A percentile compares a stretch with the other conserved stretches of the same genome.
phyloP scores from a whole-genome alignment of 2,329 filamentous ascomycete species.

The Chrysoporthe puriensis region DNA sequence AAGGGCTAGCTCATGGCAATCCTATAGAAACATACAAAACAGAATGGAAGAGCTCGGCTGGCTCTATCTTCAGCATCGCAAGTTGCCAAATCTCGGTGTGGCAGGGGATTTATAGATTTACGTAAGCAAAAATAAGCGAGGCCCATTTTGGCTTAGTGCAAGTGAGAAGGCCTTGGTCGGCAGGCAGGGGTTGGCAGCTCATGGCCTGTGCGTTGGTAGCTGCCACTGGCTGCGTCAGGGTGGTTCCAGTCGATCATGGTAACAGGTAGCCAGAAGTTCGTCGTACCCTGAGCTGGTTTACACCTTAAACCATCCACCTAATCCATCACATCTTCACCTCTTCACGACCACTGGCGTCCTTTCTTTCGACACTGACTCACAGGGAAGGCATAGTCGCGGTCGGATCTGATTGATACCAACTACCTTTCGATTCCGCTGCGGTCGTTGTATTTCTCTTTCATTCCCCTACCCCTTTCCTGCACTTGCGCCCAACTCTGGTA shows the following conservation, averaged over 20 bases:
- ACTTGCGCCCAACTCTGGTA: slow-evolving; percentile 18
- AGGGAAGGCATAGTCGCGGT: slow-evolving; percentile 13
- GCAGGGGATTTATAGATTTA: neutral
- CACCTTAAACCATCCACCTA: slow-evolving; percentile 17
- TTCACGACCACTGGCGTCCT: slow-evolving; percentile 20
- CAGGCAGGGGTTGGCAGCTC: slow-evolving; percentile 3
- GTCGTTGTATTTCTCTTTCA: slow-evolving; percentile 21
- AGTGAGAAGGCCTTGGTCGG: neutral
- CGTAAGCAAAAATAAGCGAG: neutral
- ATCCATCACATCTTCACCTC: slow-evolving; percentile 16
- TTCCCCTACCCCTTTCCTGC: slow-evolving; percentile 20
- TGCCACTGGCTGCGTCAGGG: slow-evolving; percentile 26
- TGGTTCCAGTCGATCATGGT: slow-evolving; percentile 13
- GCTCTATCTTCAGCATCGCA: too few species aligned
- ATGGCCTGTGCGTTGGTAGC: slow-evolving; percentile 15
- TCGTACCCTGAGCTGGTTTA: slow-evolving; percentile 19
- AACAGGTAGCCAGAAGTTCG: slow-evolving; percentile 29
- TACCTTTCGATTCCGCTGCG: slow-evolving; percentile 15
- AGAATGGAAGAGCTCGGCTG: too few species aligned
- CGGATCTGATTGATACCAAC: slow-evolving; percentile 19
- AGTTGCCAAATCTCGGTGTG: too few species aligned
- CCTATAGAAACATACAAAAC: too few species aligned
- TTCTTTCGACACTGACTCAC: slow-evolving; percentile 15
- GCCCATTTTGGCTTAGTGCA: neutral
- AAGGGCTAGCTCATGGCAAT: too few species aligned